phyloP scores from a whole-genome alignment of 148 eudicot species.

The Rhododendron ferrugineum region DNA sequence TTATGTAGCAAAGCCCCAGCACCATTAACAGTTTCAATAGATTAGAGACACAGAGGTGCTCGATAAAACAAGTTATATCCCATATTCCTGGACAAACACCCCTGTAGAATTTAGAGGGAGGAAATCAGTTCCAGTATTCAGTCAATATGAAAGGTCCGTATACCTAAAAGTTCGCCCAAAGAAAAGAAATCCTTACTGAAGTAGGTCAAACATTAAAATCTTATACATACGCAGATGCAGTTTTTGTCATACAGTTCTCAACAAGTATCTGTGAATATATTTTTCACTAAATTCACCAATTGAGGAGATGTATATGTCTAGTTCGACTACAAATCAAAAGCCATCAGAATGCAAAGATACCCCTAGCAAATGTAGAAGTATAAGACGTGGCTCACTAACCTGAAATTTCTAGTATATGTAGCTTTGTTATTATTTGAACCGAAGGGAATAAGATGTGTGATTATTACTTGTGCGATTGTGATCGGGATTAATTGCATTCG shows the following conservation, averaged over 20 bases:
- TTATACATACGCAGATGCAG: neutral
- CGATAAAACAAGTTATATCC: constrained; percentile 44
- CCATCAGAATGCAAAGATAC: neutral
- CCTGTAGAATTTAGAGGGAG: constrained; percentile 18
- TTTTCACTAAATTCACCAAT: neutral
- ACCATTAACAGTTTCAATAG: constrained; percentile 28
- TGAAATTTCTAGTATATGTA: neutral
- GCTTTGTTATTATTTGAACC: neutral
- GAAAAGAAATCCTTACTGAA: neutral
- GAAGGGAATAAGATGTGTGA: neutral
- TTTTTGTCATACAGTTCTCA: neutral
- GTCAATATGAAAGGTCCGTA: neutral
- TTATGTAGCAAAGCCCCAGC: constrained; percentile 30
- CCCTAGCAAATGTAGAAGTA: neutral
- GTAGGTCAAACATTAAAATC: neutral
- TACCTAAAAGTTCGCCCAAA: neutral
- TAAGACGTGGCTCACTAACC: neutral
- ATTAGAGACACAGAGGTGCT: constrained; percentile 36
- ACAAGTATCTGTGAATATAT: neutral
- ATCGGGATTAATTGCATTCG: neutral
- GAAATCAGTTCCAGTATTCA: neutral
- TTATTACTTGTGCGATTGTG: neutral
- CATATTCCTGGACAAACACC: constrained; percentile 36
- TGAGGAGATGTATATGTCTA: neutral
- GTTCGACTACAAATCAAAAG: neutral